These are phyloP conservation scores for Didymella pinodella DNA, from an alignment of 2,329 filamentous ascomycete species.

Conservation along the genomic window DNA sequence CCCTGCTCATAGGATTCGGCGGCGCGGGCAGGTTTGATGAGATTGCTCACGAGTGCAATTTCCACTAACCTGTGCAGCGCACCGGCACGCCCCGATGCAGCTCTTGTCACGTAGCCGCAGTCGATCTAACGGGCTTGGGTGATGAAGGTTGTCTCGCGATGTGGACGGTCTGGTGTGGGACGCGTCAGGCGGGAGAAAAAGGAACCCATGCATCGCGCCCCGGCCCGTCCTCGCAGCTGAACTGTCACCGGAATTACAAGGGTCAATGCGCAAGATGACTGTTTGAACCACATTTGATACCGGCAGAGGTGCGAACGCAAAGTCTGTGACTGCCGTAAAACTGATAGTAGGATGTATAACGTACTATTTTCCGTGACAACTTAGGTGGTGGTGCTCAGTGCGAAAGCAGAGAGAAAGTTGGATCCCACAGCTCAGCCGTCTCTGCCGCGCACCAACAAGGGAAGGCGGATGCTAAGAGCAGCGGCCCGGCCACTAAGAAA, in stretches of 20 bases:
- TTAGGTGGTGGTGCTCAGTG: conserved; percentile 5
- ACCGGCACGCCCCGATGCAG: conserved; percentile 36
- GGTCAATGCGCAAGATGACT: conserved; percentile 31
- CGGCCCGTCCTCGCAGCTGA: conserved; percentile 46
- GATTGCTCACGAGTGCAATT: conserved; percentile 12
- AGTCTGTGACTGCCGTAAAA: not conserved
- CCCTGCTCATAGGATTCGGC: conserved; percentile 9
- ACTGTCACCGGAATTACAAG: conserved; percentile 40
- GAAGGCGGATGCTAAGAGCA: conserved; percentile 30
- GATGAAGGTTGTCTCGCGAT: conserved; percentile 15
- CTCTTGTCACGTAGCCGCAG: conserved; percentile 26
- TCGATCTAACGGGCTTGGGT: conserved; percentile 28
- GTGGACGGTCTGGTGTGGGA: conserved; percentile 26
- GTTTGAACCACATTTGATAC: not conserved
- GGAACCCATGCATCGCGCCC: conserved; percentile 43
- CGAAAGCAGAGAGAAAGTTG: conserved; percentile 11
- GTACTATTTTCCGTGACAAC: not conserved
- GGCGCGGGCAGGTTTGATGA: conserved; percentile 12
- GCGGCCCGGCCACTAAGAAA: conserved; percentile 32
- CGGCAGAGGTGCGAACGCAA: not conserved
- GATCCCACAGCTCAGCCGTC: conserved; percentile 19
- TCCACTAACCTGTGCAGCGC: conserved; percentile 16
- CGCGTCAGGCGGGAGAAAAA: conserved; percentile 37
- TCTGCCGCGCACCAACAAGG: conserved; percentile 22
- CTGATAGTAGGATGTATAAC: conserved; percentile 1